A percentile compares a stretch with the other conserved stretches of the same genome.
phyloP scores from a whole-genome alignment of 2,329 filamentous ascomycete genomes.

The Dendryphion nanum region DNA sequence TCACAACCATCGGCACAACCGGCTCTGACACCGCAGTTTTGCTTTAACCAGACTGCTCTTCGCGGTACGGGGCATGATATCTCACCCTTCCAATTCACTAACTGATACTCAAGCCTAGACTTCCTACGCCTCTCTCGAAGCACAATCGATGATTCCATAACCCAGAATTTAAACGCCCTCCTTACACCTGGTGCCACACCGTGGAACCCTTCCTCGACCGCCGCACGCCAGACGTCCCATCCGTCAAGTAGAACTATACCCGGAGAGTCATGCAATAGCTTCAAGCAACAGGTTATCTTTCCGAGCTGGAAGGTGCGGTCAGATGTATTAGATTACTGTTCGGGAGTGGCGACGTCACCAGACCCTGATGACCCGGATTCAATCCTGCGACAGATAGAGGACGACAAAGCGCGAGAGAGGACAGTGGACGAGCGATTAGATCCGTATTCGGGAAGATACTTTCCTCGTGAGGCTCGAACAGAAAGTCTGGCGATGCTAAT shows the following conservation, averaged over 20 bases:
- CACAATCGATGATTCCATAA: constrained; percentile 89
- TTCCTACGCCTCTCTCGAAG: constrained; percentile 84
- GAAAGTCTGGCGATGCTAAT: constrained; percentile 73
- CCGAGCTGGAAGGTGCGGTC: constrained; percentile 83
- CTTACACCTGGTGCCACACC: constrained; percentile 68
- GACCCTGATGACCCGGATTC: constrained; percentile 84
- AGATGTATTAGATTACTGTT: constrained; percentile 86
- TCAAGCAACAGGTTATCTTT: constrained; percentile 78
- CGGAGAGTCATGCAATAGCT: constrained; percentile 62
- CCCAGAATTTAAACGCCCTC: constrained; percentile 88
- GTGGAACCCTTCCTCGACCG: constrained; percentile 80
- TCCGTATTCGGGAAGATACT: constrained; percentile 84
- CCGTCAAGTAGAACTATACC: constrained; percentile 54
- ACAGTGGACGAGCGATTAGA: constrained; percentile 86
- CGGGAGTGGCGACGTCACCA: constrained; percentile 79
- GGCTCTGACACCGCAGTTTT: constrained; percentile 48
- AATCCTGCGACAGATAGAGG: constrained; percentile 67
- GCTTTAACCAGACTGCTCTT: constrained; percentile 52
- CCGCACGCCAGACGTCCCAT: constrained; percentile 56
- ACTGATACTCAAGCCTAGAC: constrained; percentile 57
- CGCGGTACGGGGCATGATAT: constrained; percentile 38
- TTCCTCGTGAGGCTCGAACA: constrained; percentile 74
- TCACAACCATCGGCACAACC: constrained; percentile 42
- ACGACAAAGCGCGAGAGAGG: constrained; percentile 66
- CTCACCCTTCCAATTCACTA: constrained; percentile 22